These are phyloP conservation scores for Teratosphaeria zuluensis DNA, from an alignment of 2,329 filamentous ascomycete species.

Conservation along the genomic window DNA sequence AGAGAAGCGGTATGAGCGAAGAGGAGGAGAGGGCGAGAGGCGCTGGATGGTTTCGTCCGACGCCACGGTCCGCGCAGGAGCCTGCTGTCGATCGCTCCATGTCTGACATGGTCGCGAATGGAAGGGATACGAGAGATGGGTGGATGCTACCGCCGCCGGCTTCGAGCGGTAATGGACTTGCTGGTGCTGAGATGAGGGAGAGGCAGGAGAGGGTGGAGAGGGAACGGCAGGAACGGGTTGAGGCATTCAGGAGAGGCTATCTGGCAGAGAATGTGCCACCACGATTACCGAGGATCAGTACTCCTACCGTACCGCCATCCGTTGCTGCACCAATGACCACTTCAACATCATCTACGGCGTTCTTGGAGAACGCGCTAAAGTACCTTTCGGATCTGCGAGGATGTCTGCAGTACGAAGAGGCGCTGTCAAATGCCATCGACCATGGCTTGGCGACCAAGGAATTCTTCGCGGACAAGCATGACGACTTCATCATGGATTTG, in stretches of 20 bases:
- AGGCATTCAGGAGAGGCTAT: slow-evolving; percentile 26
- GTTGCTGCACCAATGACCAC: slow-evolving; percentile 5
- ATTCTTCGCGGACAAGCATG: slow-evolving; percentile 41
- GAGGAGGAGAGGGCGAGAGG: slow-evolving; percentile 26
- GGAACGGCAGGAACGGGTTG: slow-evolving; percentile 18
- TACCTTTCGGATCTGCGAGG: slow-evolving; percentile 52
- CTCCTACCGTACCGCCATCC: slow-evolving; percentile 11
- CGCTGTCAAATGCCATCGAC: slow-evolving; percentile 43
- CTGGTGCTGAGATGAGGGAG: not conserved
- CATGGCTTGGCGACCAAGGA: slow-evolving; percentile 45
- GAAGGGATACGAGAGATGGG: not conserved
- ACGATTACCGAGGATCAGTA: slow-evolving; percentile 19
- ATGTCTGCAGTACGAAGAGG: slow-evolving; percentile 45
- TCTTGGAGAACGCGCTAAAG: slow-evolving; percentile 49
- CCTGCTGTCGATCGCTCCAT: not conserved
- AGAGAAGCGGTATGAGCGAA: slow-evolving; percentile 24
- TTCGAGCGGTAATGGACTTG: not conserved
- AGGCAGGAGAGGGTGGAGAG: slow-evolving; percentile 2
- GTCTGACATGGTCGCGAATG: not conserved
- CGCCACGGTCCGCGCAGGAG: slow-evolving; percentile 3
- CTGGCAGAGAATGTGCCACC: slow-evolving; percentile 23
- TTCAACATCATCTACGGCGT: slow-evolving; percentile 21
- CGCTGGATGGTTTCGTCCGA: slow-evolving; percentile 22
- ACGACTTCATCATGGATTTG: slow-evolving; percentile 51
- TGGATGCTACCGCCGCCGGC: not conserved